Evolutionary conservation across 768 basidiomycete genomes (phyloP).

Genomic region (Grammothele lineata): DNA sequence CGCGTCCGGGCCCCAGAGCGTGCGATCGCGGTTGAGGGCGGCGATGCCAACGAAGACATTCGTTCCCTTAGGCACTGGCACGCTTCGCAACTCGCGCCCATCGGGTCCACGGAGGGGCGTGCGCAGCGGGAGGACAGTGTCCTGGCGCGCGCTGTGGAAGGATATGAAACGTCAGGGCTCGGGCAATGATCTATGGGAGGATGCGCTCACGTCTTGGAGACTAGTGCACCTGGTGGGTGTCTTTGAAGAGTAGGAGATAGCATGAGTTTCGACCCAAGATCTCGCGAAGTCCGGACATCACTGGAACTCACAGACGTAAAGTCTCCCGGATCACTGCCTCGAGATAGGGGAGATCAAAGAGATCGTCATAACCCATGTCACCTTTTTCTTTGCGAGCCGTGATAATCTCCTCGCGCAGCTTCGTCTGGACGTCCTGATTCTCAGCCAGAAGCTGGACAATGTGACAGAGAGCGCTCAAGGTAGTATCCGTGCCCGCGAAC

Average conservation of each 20-base stretch:
- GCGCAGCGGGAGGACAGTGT: conserved; percentile 14
- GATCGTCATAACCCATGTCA: conserved; percentile 6
- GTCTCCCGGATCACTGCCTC: conserved; percentile 13
- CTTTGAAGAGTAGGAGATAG: neutral
- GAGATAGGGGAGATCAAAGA: conserved; percentile 7
- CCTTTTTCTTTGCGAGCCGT: conserved; percentile 8
- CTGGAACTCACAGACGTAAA: conserved; percentile 7
- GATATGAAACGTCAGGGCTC: neutral
- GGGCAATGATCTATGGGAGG: neutral
- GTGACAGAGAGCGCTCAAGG: conserved; percentile 16
- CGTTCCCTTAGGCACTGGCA: conserved; percentile 18
- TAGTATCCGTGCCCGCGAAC: conserved; percentile 23
- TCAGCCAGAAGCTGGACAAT: conserved; percentile 20
- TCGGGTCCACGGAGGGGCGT: conserved; percentile 10
- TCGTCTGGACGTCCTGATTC: conserved; percentile 31
- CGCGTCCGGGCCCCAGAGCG: conserved; percentile 23
- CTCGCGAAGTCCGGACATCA: too few species aligned
- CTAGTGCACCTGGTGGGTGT: neutral
- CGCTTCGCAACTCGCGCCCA: conserved; percentile 8
- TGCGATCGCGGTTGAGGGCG: conserved; percentile 20
- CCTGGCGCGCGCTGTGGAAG: conserved; percentile 3
- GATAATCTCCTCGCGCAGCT: conserved; percentile 21
- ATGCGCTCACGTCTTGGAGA: conserved; percentile 10
- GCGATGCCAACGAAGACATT: conserved; percentile 15
- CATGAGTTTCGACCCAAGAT: too few species aligned